Percentiles rank a stretch among this genome's conserved stretches.
phyloP scores from a whole-genome alignment of 2,329 filamentous ascomycete species.

The Podosphaera fusca region DNA sequence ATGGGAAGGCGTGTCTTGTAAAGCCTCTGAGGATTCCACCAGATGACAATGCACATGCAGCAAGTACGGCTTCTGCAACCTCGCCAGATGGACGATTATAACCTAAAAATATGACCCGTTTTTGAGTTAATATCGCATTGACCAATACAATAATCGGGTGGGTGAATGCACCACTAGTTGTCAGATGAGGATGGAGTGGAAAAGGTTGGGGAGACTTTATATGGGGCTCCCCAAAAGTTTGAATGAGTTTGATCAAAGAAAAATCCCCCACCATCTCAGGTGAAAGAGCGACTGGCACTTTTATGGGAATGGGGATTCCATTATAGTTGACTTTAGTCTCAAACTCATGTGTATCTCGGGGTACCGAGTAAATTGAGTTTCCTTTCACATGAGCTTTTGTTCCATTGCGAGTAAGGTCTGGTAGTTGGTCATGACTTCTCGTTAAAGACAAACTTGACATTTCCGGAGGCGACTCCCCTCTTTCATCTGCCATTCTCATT shows the following conservation, averaged over 20 bases:
- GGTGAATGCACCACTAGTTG: conserved; percentile 69
- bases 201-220: conserved; percentile 69
- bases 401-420: conserved; percentile 27
- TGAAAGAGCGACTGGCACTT: conserved; percentile 79
- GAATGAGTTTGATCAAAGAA: conserved; percentile 87
- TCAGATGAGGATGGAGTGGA: conserved; percentile 69
- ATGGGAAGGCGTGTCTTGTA: conserved; percentile 88
- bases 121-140: conserved; percentile 88
- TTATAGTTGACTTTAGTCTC: conserved; percentile 92
- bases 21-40: conserved; percentile 85
- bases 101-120: conserved; percentile 84
- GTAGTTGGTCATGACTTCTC: conserved; percentile 21
- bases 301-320: conserved; percentile 87
- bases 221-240: conserved; percentile 73
- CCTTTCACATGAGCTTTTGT: conserved; percentile 38
- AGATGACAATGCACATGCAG: conserved; percentile 82
- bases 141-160: conserved; percentile 89
- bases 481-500: conserved; percentile 49
- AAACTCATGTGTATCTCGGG: conserved; percentile 91
- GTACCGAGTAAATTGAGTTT: conserved; percentile 48
- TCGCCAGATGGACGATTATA: conserved; percentile 89
- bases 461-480: conserved; percentile 19
- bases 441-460: conserved; percentile 25
- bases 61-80: conserved; percentile 91
- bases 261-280: conserved; percentile 96